These are phyloP conservation scores for Penicillium lividum DNA, from an alignment of 495 filamentous ascomycete genomes.

Conservation along the genomic window DNA sequence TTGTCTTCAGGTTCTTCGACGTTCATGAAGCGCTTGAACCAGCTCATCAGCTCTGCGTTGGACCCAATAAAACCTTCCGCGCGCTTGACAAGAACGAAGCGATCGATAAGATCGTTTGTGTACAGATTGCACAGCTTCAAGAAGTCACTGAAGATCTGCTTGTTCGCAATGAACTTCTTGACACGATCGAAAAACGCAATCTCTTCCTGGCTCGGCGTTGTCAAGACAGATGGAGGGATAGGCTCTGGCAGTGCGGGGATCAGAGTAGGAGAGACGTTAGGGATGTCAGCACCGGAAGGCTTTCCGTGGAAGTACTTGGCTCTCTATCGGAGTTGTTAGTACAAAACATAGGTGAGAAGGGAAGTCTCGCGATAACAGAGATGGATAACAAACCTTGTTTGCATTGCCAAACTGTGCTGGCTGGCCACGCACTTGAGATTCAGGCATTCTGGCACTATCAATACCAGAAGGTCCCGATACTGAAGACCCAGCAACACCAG, in stretches of 20 bases:
- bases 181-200: conserved; percentile 92
- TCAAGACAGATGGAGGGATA: conserved; percentile 63
- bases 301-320: conserved; percentile 65
- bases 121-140: conserved; percentile 94
- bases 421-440: conserved; percentile 34
- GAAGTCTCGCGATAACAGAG: background rate
- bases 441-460: conserved; percentile 40
- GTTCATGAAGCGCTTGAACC: conserved; percentile 77
- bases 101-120: conserved; percentile 85
- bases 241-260: conserved; percentile 86
- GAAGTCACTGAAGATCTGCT: conserved; percentile 89
- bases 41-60: conserved; percentile 82
- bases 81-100: conserved; percentile 74
- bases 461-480: conserved; percentile 34
- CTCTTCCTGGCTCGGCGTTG: conserved; percentile 71
- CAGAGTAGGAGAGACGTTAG: conserved; percentile 80
- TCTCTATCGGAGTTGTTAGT: conserved; percentile 46
- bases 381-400: conserved; percentile 49
- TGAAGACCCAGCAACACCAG: conserved; percentile 32
- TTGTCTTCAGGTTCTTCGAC: conserved; percentile 69
- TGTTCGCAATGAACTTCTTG: conserved; percentile 93
- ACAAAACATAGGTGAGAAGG: background rate
- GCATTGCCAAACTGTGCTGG: conserved; percentile 43
- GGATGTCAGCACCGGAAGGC: conserved; percentile 59
- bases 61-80: conserved; percentile 83